phyloP scores from a whole-genome alignment of 2,329 filamentous ascomycete genomes.

The Amesomyces nigricolor region DNA sequence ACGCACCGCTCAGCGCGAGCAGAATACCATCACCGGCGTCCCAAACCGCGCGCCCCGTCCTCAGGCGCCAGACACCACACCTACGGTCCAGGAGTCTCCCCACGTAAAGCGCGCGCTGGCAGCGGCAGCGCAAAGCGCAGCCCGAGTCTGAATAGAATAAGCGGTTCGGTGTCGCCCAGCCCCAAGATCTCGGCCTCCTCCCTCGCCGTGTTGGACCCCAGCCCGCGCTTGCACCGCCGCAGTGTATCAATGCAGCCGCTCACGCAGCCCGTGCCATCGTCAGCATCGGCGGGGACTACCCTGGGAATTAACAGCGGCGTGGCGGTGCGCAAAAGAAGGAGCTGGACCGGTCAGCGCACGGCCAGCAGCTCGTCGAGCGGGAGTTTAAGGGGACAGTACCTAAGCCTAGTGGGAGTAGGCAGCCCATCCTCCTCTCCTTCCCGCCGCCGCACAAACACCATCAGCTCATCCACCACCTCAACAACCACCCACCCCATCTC shows the following conservation, averaged over 20 bases:
- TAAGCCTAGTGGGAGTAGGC: no score
- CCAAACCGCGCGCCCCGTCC: conserved; percentile 48
- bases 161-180: conserved; percentile 3
- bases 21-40: conserved; percentile 13
- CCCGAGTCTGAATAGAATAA: conserved; percentile 4
- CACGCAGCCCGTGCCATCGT: conserved; percentile 7
- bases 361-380: no score
- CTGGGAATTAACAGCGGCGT: not conserved
- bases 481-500: not conserved
- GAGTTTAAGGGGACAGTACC: no score
- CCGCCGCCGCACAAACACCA: not conserved
- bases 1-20: conserved; percentile 4
- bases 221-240: conserved; percentile 20
- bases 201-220: not conserved
- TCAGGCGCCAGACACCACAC: conserved; percentile 47
- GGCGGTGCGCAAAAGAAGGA: conserved; percentile 34
- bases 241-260: conserved; percentile 28
- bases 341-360: conserved; percentile 28
- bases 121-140: conserved; percentile 26
- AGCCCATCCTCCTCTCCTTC: no score
- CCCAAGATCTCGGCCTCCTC: not conserved
- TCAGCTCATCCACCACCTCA: not conserved
- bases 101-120: conserved; percentile 35
- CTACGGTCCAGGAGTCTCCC: conserved; percentile 34
- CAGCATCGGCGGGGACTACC: not conserved